Evolutionary conservation across 2,329 filamentous ascomycete species (phyloP).

Genomic region (Lasiodiplodia sp.): DNA sequence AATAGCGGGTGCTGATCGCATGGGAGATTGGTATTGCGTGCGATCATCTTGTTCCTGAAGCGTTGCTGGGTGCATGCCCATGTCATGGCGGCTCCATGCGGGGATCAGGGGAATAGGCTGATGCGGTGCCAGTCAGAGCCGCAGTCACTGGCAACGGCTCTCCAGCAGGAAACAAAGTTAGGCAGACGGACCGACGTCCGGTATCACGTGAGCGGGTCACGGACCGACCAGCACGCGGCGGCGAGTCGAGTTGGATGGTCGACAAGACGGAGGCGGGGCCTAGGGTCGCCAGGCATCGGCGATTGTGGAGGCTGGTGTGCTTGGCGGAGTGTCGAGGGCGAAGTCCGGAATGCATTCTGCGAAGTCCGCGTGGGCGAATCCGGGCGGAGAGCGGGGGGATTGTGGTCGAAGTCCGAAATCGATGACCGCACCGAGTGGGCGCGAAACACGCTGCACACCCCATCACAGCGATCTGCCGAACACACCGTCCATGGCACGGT

Average conservation of each 20-base stretch:
- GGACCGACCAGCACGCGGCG: not conserved
- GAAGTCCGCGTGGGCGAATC: conserved; percentile 29
- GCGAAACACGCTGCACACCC: not conserved
- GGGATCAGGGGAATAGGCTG: conserved; percentile 24
- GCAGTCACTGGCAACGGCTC: conserved; percentile 16
- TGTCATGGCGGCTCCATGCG: conserved; percentile 23
- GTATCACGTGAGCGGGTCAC: conserved; percentile 9
- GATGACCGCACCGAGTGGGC: conserved; percentile 4
- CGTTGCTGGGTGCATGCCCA: conserved; percentile 24
- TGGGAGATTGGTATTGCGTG: not conserved
- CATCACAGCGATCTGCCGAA: not conserved
- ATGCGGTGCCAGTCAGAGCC: conserved; percentile 25
- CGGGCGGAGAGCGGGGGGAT: conserved; percentile 29
- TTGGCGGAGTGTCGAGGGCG: conserved; percentile 12
- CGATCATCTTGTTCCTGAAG: conserved; percentile 26
- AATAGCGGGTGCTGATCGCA: conserved; percentile 13
- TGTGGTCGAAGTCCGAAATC: conserved; percentile 23
- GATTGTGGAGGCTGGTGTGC: conserved; percentile 9
- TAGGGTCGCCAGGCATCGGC: conserved; percentile 1
- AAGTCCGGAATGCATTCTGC: conserved; percentile 29
- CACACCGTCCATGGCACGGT: not conserved
- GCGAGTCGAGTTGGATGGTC: too few relatives aligned
- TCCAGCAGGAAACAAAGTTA: conserved; percentile 15
- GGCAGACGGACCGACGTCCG: not conserved
- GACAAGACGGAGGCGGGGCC: not conserved